phyloP scores from a whole-genome alignment of 768 basidiomycete genomes.

The Clitopilus passeckerianus region DNA sequence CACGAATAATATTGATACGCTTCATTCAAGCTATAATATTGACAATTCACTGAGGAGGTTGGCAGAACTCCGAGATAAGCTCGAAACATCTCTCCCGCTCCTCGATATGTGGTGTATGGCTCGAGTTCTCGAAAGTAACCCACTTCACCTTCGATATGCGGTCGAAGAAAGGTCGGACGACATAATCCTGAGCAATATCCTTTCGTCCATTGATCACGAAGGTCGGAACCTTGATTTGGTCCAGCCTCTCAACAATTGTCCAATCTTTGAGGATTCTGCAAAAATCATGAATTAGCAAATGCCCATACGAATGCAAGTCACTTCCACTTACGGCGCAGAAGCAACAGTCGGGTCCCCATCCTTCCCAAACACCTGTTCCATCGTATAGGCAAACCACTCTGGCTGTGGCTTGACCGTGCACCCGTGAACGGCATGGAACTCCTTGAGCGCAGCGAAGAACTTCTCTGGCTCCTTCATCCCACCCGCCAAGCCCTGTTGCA shows the following conservation, averaged over 20 bases:
- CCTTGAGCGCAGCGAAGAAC: conserved; percentile 35
- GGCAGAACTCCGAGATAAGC: background rate
- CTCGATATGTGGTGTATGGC: background rate
- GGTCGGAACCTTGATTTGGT: conserved; percentile 33
- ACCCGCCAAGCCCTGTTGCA: conserved; percentile 29
- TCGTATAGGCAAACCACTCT: conserved; percentile 22
- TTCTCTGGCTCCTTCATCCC: conserved; percentile 37
- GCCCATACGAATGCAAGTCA: background rate
- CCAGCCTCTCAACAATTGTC: conserved; percentile 37
- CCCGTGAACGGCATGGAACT: conserved; percentile 36
- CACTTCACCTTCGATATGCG: conserved; percentile 37
- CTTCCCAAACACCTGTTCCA: conserved; percentile 27
- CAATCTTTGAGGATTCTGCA: conserved; percentile 37
- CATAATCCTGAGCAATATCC: conserved; percentile 35
- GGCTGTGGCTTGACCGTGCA: conserved; percentile 45
- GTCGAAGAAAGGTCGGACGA: conserved; percentile 30
- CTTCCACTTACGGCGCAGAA: conserved; percentile 34
- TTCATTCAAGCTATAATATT: background rate
- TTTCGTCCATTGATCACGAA: conserved; percentile 36
- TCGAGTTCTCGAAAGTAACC: conserved; percentile 29
- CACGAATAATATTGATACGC: background rate
- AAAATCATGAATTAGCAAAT: conserved; percentile 37
- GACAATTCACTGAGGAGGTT: background rate
- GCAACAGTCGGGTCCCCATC: conserved; percentile 40
- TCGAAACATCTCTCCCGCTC: background rate